Evolutionary conservation across 2,329 filamentous ascomycete genomes (phyloP).

Genomic region (Fusarium coffeatum): DNA sequence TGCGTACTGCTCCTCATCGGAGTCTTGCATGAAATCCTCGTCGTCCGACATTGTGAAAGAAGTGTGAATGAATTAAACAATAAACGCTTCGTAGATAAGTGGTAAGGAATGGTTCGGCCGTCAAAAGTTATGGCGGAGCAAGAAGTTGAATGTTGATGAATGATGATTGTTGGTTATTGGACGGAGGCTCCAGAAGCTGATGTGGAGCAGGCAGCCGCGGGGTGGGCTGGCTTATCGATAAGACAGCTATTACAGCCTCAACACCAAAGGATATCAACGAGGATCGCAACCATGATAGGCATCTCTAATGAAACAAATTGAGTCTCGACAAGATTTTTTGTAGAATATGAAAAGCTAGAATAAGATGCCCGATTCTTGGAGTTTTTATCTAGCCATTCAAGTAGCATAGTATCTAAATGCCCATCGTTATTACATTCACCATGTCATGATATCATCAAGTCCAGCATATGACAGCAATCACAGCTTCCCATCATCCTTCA

Average conservation of each 20-base stretch:
- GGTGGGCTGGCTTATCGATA: conserved; percentile 41
- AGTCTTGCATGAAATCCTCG: conserved; percentile 62
- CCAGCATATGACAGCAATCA: background rate
- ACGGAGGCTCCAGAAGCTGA: conserved; percentile 27
- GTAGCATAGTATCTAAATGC: background rate
- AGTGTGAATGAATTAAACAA: background rate
- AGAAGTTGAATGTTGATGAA: conserved; percentile 20
- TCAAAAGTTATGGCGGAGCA: background rate
- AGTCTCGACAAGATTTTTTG: no score
- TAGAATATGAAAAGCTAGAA: background rate
- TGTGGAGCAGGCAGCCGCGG: conserved; percentile 43
- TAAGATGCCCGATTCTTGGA: background rate
- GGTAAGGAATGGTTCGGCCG: background rate
- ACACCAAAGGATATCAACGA: background rate
- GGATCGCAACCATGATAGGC: background rate
- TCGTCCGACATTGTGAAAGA: conserved; percentile 61
- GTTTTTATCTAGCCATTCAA: background rate
- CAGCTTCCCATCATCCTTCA: conserved; percentile 61
- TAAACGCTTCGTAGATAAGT: background rate
- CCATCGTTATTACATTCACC: background rate
- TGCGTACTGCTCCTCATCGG: conserved; percentile 59
- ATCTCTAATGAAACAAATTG: no score
- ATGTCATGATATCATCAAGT: background rate
- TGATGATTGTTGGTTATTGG: conserved; percentile 18
- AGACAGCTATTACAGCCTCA: background rate